A percentile compares a stretch with the other conserved stretches of the same genome.
These are phyloP conservation scores for Coemansia sp. DNA, from an alignment of 192 early-diverging fungal species.

Conservation along the genomic window DNA sequence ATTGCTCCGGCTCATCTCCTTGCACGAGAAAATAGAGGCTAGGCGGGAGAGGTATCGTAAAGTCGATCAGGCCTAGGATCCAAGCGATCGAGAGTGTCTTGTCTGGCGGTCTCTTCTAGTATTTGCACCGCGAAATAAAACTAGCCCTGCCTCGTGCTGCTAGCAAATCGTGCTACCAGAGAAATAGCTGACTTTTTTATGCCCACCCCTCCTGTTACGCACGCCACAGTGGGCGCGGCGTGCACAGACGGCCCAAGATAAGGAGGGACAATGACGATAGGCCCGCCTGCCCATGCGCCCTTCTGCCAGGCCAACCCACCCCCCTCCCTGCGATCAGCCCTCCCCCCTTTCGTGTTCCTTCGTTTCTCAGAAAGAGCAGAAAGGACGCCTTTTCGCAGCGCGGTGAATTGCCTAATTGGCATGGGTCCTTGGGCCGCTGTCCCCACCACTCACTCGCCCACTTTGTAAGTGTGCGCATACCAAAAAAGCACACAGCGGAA, in stretches of 20 bases:
- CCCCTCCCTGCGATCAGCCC: background rate
- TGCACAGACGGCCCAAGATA: no score
- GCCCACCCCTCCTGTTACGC: no score
- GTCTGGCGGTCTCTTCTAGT: background rate
- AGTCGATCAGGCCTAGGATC: constrained; percentile 1
- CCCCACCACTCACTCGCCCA: background rate
- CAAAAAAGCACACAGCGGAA: no score
- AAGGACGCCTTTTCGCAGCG: background rate
- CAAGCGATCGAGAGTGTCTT: background rate
- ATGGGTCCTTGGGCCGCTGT: no score
- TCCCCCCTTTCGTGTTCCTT: constrained; percentile 1
- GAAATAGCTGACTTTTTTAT: no score
- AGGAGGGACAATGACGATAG: background rate
- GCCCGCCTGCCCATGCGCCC: background rate
- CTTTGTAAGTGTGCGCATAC: background rate
- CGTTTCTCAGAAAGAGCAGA: background rate
- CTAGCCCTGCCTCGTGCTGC: no score
- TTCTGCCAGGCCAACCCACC: background rate
- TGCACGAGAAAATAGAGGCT: background rate
- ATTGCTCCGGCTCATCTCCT: background rate
- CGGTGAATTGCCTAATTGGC: no score
- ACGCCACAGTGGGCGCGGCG: no score
- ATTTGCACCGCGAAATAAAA: no score
- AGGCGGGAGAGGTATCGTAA: background rate
- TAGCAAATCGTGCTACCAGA: background rate